These are phyloP conservation scores for Skeletonema marinoi DNA, from an alignment of 108 stramenopile genomes.

Conservation along the genomic window DNA sequence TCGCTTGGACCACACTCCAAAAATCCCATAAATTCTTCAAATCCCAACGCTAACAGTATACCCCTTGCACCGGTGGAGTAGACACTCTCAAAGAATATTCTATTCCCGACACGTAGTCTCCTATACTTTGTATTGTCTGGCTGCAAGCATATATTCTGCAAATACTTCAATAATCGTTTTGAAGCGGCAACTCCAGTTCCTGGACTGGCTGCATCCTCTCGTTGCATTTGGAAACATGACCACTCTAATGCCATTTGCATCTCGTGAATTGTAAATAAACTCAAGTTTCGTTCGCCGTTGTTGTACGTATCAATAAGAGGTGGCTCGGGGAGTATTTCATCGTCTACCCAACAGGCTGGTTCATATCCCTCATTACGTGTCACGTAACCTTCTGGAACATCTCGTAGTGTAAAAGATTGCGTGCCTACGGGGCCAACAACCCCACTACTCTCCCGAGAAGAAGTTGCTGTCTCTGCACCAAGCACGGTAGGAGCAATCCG, in stretches of 20 bases:
- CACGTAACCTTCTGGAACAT: conserved; percentile 20
- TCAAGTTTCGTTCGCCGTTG: background rate
- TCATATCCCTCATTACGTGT: conserved; percentile 12
- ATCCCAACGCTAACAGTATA: conserved; percentile 50
- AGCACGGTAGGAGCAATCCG: conserved; percentile 57
- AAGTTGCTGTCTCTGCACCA: conserved; percentile 37
- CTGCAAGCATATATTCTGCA: conserved; percentile 57
- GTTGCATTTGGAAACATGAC: conserved; percentile 61
- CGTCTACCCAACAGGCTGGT: conserved; percentile 43
- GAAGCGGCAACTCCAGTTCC: conserved; percentile 22
- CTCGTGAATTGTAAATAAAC: conserved; percentile 7
- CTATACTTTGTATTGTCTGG: conserved; percentile 66
- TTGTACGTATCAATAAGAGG: conserved; percentile 22
- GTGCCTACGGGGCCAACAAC: conserved; percentile 27
- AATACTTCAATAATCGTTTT: conserved; percentile 55
- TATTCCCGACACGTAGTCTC: conserved; percentile 54
- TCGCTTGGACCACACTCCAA: conserved; percentile 53
- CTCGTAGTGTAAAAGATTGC: conserved; percentile 47
- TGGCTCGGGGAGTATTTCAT: conserved; percentile 40
- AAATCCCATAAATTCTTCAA: conserved; percentile 57
- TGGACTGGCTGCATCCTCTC: conserved; percentile 33
- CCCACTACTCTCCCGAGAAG: background rate
- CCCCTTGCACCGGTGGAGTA: conserved; percentile 73
- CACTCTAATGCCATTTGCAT: conserved; percentile 47
- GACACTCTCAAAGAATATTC: conserved; percentile 42